Conservation (phyloP, 2,329 filamentous ascomycete genomes). For the Monilinia vaccinii-corymbosi region DNA sequence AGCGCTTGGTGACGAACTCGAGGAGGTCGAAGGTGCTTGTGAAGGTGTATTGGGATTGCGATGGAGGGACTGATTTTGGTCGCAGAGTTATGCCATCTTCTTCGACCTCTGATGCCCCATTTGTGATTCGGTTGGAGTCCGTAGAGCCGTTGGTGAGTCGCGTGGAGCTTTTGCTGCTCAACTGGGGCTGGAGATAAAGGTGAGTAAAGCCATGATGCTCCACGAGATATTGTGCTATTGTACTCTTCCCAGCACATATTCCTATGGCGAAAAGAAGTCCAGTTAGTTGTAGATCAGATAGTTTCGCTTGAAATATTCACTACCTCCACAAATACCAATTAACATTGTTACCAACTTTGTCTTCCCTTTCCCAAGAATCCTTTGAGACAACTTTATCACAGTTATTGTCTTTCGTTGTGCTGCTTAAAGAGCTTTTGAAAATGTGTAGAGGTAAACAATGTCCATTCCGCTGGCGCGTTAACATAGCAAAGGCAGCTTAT, state of each 20-base stretch:
- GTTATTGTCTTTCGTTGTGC: background rate
- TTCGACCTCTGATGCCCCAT: slow-evolving; percentile 6
- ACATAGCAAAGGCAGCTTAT: background rate
- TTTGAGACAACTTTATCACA: background rate
- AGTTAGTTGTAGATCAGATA: background rate
- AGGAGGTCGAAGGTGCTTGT: slow-evolving; percentile 58
- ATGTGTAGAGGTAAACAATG: background rate
- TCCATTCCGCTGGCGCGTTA: background rate
- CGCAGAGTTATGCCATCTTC: background rate
- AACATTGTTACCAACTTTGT: slow-evolving; percentile 45
- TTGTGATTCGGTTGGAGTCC: background rate
- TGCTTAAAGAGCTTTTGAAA: background rate
- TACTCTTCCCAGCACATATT: slow-evolving; percentile 87
- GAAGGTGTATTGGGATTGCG: slow-evolving; percentile 38
- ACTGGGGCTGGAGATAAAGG: slow-evolving; percentile 45
- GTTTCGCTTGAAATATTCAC: slow-evolving; percentile 1
- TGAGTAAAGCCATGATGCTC: slow-evolving; percentile 74
- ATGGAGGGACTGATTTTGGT: slow-evolving; percentile 1
- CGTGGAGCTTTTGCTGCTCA: background rate
- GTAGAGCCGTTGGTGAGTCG: slow-evolving; percentile 3
- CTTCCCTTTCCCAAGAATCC: background rate
- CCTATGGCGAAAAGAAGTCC: slow-evolving; percentile 39
- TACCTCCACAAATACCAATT: slow-evolving; percentile 67
- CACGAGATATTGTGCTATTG: slow-evolving; percentile 79
- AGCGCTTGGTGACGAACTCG: slow-evolving; percentile 76